Percentiles rank a stretch among this genome's conserved stretches.
phyloP scores from a whole-genome alignment of 1,284 basidiomycete genomes.

The Cryptococcus deneoformans region DNA sequence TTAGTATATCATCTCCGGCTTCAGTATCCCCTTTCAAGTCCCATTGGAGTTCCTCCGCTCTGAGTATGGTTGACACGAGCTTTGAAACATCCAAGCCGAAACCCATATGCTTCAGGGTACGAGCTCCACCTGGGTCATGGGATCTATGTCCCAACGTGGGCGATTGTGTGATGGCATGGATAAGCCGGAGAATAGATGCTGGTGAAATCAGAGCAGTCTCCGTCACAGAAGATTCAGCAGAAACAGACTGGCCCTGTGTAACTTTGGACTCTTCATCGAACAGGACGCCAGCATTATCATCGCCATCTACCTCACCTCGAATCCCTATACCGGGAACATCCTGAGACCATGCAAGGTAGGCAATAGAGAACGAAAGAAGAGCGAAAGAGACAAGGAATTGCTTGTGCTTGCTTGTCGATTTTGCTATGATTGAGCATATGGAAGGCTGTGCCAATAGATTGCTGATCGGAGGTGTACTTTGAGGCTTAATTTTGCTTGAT shows the following conservation, averaged over 20 bases:
- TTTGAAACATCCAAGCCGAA: conserved; percentile 41
- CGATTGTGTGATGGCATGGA: conserved; percentile 23
- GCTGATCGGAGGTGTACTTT: neutral
- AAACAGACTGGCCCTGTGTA: neutral
- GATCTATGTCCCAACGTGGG: conserved; percentile 28
- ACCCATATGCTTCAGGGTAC: conserved; percentile 25
- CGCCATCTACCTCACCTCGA: neutral
- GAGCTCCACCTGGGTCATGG: conserved; percentile 33
- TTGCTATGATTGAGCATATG: conserved; percentile 11
- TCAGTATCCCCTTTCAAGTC: conserved; percentile 18
- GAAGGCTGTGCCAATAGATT: conserved; percentile 2
- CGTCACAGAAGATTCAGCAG: neutral
- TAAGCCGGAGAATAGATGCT: conserved; percentile 30
- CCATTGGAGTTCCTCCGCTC: conserved; percentile 24
- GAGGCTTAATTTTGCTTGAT: conserved; percentile 16
- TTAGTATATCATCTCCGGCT: conserved; percentile 16
- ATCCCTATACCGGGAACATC: conserved; percentile 40
- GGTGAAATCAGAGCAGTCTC: conserved; percentile 18
- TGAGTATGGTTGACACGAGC: conserved; percentile 32
- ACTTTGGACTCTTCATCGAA: conserved; percentile 4
- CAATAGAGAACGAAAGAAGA: conserved; percentile 36
- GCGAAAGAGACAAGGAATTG: conserved; percentile 37
- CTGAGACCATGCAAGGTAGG: conserved; percentile 44
- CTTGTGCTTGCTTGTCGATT: conserved; percentile 27
- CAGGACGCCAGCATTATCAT: conserved; percentile 8